A percentile compares a stretch with the other conserved stretches of the same genome.
Evolutionary conservation across 345 rosid species (phyloP).

Genomic region (Ricinus communis): DNA sequence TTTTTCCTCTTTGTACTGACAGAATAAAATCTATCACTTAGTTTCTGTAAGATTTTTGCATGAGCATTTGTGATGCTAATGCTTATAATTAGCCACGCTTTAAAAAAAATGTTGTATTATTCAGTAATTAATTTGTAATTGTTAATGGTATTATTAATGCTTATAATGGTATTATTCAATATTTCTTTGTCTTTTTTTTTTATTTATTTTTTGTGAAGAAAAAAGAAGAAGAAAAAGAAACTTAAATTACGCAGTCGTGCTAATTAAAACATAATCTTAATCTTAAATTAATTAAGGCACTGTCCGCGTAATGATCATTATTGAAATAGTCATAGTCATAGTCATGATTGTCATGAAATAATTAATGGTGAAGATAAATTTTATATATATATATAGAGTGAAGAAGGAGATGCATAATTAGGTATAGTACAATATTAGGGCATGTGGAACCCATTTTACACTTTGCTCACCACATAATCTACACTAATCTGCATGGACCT

Average conservation of each 20-base stretch:
- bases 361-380: background rate
- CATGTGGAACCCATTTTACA: conserved; percentile 19
- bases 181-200: too few relatives aligned
- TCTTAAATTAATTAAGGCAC: background rate
- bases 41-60: too few relatives aligned
- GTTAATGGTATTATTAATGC: too few relatives aligned
- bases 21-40: too few relatives aligned
- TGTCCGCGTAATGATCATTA: background rate
- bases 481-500: too few relatives aligned
- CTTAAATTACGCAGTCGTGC: background rate
- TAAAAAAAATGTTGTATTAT: too few relatives aligned
- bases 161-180: too few relatives aligned
- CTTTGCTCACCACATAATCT: background rate
- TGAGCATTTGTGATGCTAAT: too few relatives aligned
- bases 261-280: background rate
- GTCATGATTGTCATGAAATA: conserved; percentile 12
- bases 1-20: background rate
- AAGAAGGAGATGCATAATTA: conserved; percentile 18
- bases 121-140: too few relatives aligned
- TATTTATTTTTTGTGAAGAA: too few relatives aligned
- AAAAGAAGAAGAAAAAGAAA: background rate
- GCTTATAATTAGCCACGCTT: too few relatives aligned
- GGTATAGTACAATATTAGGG: conserved; percentile 8
- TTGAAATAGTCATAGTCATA: background rate
- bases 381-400: background rate